Evolutionary conservation across 768 basidiomycete species (phyloP), one percentile per base, ranked within the genome.

Genomic region (Hericium rajendrae): DNA sequence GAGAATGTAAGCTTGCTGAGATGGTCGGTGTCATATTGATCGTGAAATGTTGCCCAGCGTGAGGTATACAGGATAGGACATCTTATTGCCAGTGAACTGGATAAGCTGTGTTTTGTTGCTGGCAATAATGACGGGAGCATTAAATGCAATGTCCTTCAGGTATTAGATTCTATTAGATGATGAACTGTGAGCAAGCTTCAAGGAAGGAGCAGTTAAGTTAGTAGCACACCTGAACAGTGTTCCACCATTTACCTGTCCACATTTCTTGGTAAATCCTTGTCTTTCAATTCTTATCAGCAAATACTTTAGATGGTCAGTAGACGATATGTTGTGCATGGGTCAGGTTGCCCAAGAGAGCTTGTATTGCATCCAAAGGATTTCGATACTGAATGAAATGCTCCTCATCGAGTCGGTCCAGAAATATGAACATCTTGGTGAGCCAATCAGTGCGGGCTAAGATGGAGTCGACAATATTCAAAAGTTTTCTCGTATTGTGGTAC

Each of bases 301-400:
- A 64, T 13, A 32, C 15, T 51, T 40, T 15, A 20, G 51, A 37
- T 1, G 58, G 60, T 10, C 24, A 22, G 50, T 55, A 59, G 11
- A 38, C 37, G 54, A 57, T 43, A n/a, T 62, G 38, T 2, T 59
- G 15, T 13, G 62, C 40, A 49, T 55, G 46, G 10, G 62, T 10
- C 2, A 62, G 62, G 22, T 63, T 50, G 24, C 60, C 54, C 32
- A 49, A 38, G 11, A 63, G 57, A 28, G 24, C 40, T 22, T 51
- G 9, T 26, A 63, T 54, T 6, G 59, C 57, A 1, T 60, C 50
- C 1, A 57, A 4, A 5, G 57, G 53, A 49, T 63, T 54, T 28
- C 61, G 48, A 39, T 63, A 61, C 9, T 55, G 61, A 6, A 63
- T 24, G 64, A 72, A 64, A 26, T 67, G 66, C 39, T 80, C 73